Evolutionary conservation across 2,329 filamentous ascomycete genomes (phyloP), one percentile per base, ranked within the genome.

Genomic region (Colletotrichum tropicicola): DNA sequence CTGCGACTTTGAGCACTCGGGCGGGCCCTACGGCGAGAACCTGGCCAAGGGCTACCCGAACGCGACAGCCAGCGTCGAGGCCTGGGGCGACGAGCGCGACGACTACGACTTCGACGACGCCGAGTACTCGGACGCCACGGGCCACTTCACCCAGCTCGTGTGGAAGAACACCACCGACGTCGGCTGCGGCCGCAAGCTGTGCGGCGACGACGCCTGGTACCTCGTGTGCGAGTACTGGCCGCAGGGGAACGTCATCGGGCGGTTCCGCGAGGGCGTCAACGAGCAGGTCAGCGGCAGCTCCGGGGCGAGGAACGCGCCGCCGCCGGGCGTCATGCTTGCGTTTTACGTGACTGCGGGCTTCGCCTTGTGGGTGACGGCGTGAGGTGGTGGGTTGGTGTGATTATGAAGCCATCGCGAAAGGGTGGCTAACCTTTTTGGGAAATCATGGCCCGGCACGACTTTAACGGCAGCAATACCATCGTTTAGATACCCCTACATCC

Each of bases 61-160:
- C 71, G 85, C 84, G 1, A 84, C 84, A 0, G 79, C 82, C 4
- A 83, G 85, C 52, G 80, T 94, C n/a, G 84, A 87, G 45, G 85
- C 83, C 2, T 94, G 91, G 91, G 91, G 87, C 17, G 73, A 83
- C 68, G 89, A 92, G 76, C 74, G 86, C 10, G 70, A 74, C 0
- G 63, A 79, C 6, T 94, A 92, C 73, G 76, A 90, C 69, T 94
- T 86, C 73, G 68, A 72, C 2, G 73, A 83, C 1, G 84, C 84
- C 0, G 83, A 83, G 1, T 93, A 91, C 71, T 78, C 72, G 8
- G 80, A 88, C 68, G 74, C 78, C 32, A 91, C 90, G 17, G 91
- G 90, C 0, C 90, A 92, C 73, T 93, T 93, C 70, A 91, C 90
- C 2, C 90, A 92, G 79, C 75, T 93, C 6, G 90, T 93, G 6